Percentiles rank a stretch among this genome's conserved stretches.
phyloP scores from a whole-genome alignment of 495 filamentous ascomycete species.

The Lindgomyces ingoldianus region DNA sequence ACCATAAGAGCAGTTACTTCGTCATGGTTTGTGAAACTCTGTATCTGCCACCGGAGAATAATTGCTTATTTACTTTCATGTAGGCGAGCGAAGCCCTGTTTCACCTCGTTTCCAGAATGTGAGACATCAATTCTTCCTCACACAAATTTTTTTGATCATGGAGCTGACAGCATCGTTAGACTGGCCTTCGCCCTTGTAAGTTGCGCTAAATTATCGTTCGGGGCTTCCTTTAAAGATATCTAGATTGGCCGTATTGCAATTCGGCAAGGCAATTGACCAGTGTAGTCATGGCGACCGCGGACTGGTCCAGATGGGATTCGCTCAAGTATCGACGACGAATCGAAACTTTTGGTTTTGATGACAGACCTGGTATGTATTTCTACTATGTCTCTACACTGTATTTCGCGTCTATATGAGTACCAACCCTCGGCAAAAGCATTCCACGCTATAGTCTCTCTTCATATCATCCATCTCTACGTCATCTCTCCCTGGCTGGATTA shows the following conservation, averaged over 20 bases:
- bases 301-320: slow-evolving; percentile 62
- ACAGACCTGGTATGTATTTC: slow-evolving; percentile 54
- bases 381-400: too few relatives aligned
- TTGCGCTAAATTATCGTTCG: not conserved
- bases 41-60: not conserved
- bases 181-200: slow-evolving; percentile 74
- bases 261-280: slow-evolving; percentile 71
- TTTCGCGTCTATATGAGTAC: too few relatives aligned
- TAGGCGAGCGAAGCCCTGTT: slow-evolving; percentile 82
- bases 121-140: too few relatives aligned
- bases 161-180: slow-evolving; percentile 45
- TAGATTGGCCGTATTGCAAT: slow-evolving; percentile 91
- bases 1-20: slow-evolving; percentile 60
- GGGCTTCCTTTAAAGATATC: slow-evolving; percentile 27
- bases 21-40: slow-evolving; percentile 63
- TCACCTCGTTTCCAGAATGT: slow-evolving; percentile 83
- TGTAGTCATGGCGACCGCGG: slow-evolving; percentile 62
- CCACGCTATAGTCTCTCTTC: too few relatives aligned
- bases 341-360: slow-evolving; percentile 74
- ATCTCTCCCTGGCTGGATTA: too few relatives aligned
- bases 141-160: too few relatives aligned
- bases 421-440: too few relatives aligned
- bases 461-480: too few relatives aligned
- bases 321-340: slow-evolving; percentile 78
- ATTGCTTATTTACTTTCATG: not conserved